phyloP scores from a whole-genome alignment of 139 green algal species.

The Diplosphaera chodatii region DNA sequence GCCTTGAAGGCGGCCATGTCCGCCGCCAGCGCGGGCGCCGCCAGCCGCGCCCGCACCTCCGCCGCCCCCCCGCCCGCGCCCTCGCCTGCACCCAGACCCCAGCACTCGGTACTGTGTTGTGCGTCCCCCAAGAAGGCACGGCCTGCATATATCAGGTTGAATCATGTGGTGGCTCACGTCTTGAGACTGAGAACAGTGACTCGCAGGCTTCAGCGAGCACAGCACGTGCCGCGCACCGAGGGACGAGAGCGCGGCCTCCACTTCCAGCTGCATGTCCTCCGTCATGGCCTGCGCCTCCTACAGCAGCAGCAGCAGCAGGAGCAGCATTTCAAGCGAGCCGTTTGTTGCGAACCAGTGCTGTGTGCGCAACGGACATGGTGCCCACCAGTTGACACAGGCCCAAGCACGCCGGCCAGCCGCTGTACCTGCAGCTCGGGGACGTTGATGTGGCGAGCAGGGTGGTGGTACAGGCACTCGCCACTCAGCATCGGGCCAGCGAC shows the following conservation, averaged over 20 bases:
- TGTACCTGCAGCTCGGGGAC: conserved; percentile 31
- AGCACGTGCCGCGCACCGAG: conserved; percentile 21
- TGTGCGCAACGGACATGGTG: too few species aligned
- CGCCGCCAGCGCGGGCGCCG: conserved; percentile 43
- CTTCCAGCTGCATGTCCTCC: conserved; percentile 49
- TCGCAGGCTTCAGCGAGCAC: too few species aligned
- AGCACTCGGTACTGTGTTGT: too few species aligned
- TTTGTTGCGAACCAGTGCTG: too few species aligned
- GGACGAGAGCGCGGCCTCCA: conserved; percentile 28
- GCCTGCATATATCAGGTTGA: too few species aligned
- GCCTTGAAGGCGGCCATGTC: conserved; percentile 95
- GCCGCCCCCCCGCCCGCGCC: too few species aligned
- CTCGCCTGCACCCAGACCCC: not conserved
- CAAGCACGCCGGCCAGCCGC: too few species aligned
- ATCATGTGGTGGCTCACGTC: too few species aligned
- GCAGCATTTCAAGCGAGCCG: too few species aligned
- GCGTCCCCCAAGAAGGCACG: too few species aligned
- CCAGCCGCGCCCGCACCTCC: conserved; percentile 19
- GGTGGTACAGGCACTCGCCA: conserved; percentile 19
- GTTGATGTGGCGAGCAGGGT: conserved; percentile 23
- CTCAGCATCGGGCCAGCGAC: conserved; percentile 3
- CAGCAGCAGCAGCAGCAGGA: not conserved
- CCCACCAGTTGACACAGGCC: too few species aligned
- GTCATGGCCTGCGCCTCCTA: conserved; percentile 34
- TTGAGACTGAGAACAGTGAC: too few species aligned